A percentile compares a stretch with the other conserved stretches of the same genome.
These are phyloP conservation scores for Cladobotryum protrusum DNA, from an alignment of 2,329 filamentous ascomycete species.

Conservation along the genomic window DNA sequence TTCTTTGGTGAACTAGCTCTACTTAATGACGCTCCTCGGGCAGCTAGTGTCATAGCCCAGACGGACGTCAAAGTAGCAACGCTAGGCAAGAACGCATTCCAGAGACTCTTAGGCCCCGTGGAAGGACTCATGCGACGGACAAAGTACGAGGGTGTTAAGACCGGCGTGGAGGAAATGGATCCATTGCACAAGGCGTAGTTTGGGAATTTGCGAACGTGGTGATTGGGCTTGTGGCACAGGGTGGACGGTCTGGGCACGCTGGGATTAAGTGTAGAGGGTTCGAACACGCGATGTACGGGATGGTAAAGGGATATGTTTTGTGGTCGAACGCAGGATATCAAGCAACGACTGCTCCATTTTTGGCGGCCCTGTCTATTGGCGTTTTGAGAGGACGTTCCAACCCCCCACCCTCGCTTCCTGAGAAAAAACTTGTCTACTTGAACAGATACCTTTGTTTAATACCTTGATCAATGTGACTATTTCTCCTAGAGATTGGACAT, in stretches of 20 bases:
- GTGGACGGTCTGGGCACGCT: slow-evolving; percentile 1
- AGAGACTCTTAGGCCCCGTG: slow-evolving; percentile 84
- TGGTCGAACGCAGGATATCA: slow-evolving; percentile 9
- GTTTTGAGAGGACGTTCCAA: slow-evolving; percentile 21
- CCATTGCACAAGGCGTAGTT: slow-evolving; percentile 45
- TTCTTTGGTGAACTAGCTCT: slow-evolving; percentile 96
- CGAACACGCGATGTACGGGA: background rate
- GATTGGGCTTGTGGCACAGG: too few species aligned
- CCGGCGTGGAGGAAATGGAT: slow-evolving; percentile 61
- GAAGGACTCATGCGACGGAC: slow-evolving; percentile 90
- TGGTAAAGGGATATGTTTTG: slow-evolving; percentile 10
- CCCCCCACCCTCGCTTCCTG: slow-evolving; percentile 27
- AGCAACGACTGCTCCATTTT: slow-evolving; percentile 12
- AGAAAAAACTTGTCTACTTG: slow-evolving; percentile 25
- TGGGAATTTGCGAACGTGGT: background rate
- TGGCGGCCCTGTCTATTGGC: slow-evolving; percentile 16
- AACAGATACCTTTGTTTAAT: slow-evolving; percentile 29
- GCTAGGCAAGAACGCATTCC: slow-evolving; percentile 89
- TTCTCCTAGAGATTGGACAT: slow-evolving; percentile 1
- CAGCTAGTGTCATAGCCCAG: slow-evolving; percentile 77
- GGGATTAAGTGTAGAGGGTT: background rate
- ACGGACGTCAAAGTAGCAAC: slow-evolving; percentile 90
- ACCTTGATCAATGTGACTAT: slow-evolving; percentile 14
- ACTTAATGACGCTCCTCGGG: slow-evolving; percentile 87
- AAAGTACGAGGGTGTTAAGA: slow-evolving; percentile 53